Percentiles rank a stretch among this genome's conserved stretches.
phyloP scores from a whole-genome alignment of 1,284 basidiomycete species.

The Microbotryum scabiosae region DNA sequence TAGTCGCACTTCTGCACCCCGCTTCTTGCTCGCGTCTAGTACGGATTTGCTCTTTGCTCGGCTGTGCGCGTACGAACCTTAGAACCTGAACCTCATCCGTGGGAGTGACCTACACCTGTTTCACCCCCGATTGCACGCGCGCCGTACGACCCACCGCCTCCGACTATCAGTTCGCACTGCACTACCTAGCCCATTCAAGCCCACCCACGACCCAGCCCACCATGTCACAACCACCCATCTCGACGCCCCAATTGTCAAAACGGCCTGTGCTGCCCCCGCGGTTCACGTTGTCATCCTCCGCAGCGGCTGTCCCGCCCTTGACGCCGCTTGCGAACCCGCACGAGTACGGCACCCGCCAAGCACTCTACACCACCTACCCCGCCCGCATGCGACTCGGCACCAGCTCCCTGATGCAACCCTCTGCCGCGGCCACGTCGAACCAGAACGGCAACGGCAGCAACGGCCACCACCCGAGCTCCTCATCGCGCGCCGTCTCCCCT shows the following conservation, averaged over 20 bases:
- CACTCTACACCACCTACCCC: slow-evolving; percentile 71
- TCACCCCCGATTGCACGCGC: too few relatives aligned
- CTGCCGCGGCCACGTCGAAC: slow-evolving; percentile 28
- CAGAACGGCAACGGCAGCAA: neutral
- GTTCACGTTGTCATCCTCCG: slow-evolving; percentile 4
- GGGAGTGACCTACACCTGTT: too few relatives aligned
- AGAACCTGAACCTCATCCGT: too few relatives aligned
- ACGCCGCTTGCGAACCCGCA: slow-evolving; percentile 18
- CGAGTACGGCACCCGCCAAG: slow-evolving; percentile 48
- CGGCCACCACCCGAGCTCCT: neutral
- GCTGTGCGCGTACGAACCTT: too few relatives aligned
- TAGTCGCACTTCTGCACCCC: too few relatives aligned
- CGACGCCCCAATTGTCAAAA: too few relatives aligned
- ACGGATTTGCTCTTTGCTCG: too few relatives aligned
- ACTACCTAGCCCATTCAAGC: neutral
- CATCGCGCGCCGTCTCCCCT: slow-evolving; percentile 9
- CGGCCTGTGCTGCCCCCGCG: neutral
- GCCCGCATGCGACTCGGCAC: slow-evolving; percentile 88
- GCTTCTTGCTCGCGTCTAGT: too few relatives aligned
- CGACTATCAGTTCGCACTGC: too few relatives aligned
- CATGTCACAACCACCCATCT: neutral
- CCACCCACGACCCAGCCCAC: neutral
- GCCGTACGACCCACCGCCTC: too few relatives aligned
- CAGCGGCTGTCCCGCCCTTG: slow-evolving; percentile 19
- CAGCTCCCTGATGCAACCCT: slow-evolving; percentile 82